Conservation (phyloP, 495 filamentous ascomycete genomes). For the Penicillium bovifimosum region DNA sequence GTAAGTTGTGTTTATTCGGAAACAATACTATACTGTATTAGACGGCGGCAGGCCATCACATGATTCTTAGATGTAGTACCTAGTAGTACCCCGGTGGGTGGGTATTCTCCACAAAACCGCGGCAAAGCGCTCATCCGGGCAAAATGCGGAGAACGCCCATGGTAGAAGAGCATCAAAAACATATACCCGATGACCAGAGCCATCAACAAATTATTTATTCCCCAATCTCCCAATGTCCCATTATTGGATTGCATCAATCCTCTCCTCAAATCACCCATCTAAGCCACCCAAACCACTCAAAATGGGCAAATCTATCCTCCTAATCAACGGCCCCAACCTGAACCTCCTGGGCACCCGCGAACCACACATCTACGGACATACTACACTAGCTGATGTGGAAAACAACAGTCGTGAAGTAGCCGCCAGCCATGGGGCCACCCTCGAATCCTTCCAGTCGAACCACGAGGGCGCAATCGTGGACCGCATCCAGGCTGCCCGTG, state of each 20-base stretch:
- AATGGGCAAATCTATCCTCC: constrained; percentile 55
- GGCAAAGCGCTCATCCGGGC: background rate
- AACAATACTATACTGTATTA: too few species aligned
- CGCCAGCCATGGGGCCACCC: constrained; percentile 30
- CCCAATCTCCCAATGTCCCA: background rate
- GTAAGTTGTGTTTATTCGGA: too few species aligned
- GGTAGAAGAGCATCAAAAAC: background rate
- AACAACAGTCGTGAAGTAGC: constrained; percentile 39
- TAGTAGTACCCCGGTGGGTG: too few species aligned
- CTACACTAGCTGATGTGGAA: constrained; percentile 57
- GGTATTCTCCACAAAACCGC: background rate
- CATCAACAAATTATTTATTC: too few species aligned
- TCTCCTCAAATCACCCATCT: background rate
- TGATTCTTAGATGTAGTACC: too few species aligned
- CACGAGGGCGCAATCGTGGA: constrained; percentile 61
- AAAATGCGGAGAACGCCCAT: background rate
- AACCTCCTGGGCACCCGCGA: constrained; percentile 72
- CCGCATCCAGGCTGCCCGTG: constrained; percentile 52
- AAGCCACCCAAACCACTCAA: background rate
- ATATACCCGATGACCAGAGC: background rate
- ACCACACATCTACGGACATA: constrained; percentile 62
- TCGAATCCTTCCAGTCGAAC: constrained; percentile 59
- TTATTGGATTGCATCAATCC: background rate
- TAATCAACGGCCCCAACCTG: constrained; percentile 76
- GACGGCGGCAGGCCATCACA: too few species aligned